Conservation (phyloP, 768 basidiomycete species). For the Lactifluus hygrophoroides region DNA sequence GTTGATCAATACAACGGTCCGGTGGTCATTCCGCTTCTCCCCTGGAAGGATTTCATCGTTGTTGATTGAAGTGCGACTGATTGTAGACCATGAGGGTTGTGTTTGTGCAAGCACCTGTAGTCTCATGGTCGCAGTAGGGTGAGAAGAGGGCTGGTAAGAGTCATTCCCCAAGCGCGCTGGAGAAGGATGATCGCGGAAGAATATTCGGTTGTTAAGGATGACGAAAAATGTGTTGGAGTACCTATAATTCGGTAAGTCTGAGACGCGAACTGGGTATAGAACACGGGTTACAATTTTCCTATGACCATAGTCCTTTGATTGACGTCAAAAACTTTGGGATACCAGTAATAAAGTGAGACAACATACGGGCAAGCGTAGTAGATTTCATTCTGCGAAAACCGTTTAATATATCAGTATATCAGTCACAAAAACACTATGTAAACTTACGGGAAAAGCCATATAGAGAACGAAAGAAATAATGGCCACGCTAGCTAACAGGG, state of each 20-base stretch:
- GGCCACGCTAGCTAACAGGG: conserved; percentile 1
- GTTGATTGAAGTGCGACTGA: not conserved
- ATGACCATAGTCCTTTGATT: conserved; percentile 18
- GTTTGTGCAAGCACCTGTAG: not conserved
- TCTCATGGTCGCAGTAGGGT: not conserved
- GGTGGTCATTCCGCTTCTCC: too few species aligned
- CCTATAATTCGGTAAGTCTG: not conserved
- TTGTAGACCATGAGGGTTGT: not conserved
- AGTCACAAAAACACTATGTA: not conserved
- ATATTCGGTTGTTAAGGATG: conserved; percentile 3
- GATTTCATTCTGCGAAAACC: conserved; percentile 5
- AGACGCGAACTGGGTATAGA: not conserved
- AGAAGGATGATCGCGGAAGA: not conserved
- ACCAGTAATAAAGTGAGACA: not conserved
- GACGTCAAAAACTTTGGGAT: not conserved
- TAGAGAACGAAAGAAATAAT: conserved; percentile 6
- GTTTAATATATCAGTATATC: not conserved
- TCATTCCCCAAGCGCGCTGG: not conserved
- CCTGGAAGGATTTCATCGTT: too few species aligned
- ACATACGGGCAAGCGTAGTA: conserved; percentile 10
- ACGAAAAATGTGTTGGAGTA: conserved; percentile 4
- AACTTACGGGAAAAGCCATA: conserved; percentile 11
- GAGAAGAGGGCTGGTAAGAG: not conserved
- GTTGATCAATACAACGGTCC: too few species aligned
- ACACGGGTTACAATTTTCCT: conserved; percentile 12